Evolutionary conservation across 495 filamentous ascomycete genomes (phyloP), one percentile per base, ranked within the genome.

Genomic region (Pyrenula aspistea): DNA sequence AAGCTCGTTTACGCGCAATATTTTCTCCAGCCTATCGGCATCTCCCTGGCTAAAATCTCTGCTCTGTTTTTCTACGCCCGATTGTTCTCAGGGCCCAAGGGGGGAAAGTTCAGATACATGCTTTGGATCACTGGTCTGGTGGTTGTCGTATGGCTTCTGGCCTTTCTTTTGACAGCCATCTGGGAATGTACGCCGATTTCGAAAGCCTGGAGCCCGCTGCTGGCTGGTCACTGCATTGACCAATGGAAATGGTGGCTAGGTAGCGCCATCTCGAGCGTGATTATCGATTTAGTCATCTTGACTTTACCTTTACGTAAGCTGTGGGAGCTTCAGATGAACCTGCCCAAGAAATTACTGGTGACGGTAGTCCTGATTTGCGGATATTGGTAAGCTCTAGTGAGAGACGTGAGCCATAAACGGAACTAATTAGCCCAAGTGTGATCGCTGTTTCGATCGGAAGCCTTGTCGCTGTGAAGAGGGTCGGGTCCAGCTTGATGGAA

Each of bases 161-260:
- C 65, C 51, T 73, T 74, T 54, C 69, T 74, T 54, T 68, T 75
- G 42, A 62, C 67, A 8, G 73, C 67, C 22, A 64, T 74, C 49
- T 71, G 78, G 51, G 71, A 77, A 59, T 80, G 76, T 56, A 64
- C 57, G 0, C 76, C 74, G 0, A 62, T 79, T 31, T 25, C 61
- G 12, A 71, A 66, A 42, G 68, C 70, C 56, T 79, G 72, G 73
- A 55, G 69, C 23, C 62, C 62, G 0, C 57, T 58, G 2, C 54
- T 71, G 10, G 59, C 67, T 0, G 73, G 71, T 0, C 56, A 56
- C 1, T 79, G 77, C 59, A 74, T 78, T 59, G 63, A 73, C 53
- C 68, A 73, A 25, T 71, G 70, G 50, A 64, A 54, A 4, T 74
- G 73, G 20, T 77, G 73, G 58, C 67, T 75, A 25, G 71, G 68